These are phyloP conservation scores for Glycine tomentella DNA, from an alignment of 306 rosid species.

Conservation along the genomic window DNA sequence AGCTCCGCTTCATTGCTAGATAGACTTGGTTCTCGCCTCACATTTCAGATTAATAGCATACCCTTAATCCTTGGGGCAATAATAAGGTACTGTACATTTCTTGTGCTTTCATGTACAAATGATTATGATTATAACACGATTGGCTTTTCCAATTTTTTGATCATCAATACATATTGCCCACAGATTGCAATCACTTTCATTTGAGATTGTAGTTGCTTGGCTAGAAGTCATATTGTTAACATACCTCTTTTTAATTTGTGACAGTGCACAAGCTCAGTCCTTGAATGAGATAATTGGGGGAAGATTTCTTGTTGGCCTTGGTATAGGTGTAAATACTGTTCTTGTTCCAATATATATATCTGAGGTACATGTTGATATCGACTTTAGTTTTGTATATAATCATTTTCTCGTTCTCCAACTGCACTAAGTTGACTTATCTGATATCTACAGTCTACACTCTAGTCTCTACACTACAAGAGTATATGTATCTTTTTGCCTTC, in stretches of 20 bases:
- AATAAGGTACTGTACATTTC: slow-evolving; percentile 60
- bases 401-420: slow-evolving; percentile 18
- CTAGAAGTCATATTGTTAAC: slow-evolving; percentile 16
- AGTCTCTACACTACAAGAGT: too few relatives aligned
- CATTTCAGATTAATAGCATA: slow-evolving; percentile 74
- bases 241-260: slow-evolving; percentile 45
- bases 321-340: slow-evolving; percentile 89
- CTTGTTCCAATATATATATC: slow-evolving; percentile 90
- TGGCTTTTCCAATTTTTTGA: slow-evolving; percentile 28
- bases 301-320: slow-evolving; percentile 96
- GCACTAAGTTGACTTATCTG: not conserved
- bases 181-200: slow-evolving; percentile 22
- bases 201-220: slow-evolving; percentile 23
- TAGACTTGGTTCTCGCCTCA: slow-evolving; percentile 83
- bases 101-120: slow-evolving; percentile 4
- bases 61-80: slow-evolving; percentile 87
- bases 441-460: not conserved
- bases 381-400: slow-evolving; percentile 20
- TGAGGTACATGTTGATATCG: slow-evolving; percentile 63
- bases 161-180: slow-evolving; percentile 28
- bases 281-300: slow-evolving; percentile 83
- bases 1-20: slow-evolving; percentile 77
- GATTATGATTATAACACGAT: not conserved
- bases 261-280: slow-evolving; percentile 83
- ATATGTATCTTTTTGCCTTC: too few relatives aligned